Percentiles rank a stretch among this genome's conserved stretches.
Evolutionary conservation across 2,329 filamentous ascomycete genomes (phyloP).

Genomic region (Dryadomyces quercivorus): DNA sequence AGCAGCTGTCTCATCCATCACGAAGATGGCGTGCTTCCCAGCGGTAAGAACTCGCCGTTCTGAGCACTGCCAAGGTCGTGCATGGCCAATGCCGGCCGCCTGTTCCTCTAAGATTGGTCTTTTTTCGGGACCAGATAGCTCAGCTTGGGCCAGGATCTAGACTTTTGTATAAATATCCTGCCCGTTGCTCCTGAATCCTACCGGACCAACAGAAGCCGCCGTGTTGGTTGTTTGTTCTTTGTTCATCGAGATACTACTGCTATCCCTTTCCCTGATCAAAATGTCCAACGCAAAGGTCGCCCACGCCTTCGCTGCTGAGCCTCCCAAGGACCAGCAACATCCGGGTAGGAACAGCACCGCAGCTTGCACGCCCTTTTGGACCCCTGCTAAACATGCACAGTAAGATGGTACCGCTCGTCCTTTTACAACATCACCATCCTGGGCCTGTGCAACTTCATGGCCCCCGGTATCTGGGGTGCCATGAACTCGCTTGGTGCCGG

Average conservation of each 20-base stretch:
- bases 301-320: background rate
- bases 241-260: background rate
- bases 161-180: too few relatives aligned
- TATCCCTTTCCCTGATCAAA: background rate
- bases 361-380: background rate
- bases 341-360: background rate
- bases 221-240: background rate
- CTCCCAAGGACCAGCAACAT: conserved; percentile 2
- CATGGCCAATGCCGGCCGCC: background rate
- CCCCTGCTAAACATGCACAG: background rate
- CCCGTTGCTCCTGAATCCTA: too few relatives aligned
- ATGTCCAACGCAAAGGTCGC: background rate
- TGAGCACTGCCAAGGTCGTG: background rate
- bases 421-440: conserved; percentile 63
- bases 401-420: conserved; percentile 57
- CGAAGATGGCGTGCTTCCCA: background rate
- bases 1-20: background rate
- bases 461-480: conserved; percentile 60
- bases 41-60: too few relatives aligned
- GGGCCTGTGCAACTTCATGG: conserved; percentile 57
- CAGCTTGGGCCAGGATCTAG: too few relatives aligned
- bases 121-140: too few relatives aligned
- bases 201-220: background rate
- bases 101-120: background rate
- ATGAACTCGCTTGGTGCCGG: conserved; percentile 65